Evolutionary conservation across 2,329 filamentous ascomycete genomes (phyloP).

Genomic region (Lasiodiplodia sp.): DNA sequence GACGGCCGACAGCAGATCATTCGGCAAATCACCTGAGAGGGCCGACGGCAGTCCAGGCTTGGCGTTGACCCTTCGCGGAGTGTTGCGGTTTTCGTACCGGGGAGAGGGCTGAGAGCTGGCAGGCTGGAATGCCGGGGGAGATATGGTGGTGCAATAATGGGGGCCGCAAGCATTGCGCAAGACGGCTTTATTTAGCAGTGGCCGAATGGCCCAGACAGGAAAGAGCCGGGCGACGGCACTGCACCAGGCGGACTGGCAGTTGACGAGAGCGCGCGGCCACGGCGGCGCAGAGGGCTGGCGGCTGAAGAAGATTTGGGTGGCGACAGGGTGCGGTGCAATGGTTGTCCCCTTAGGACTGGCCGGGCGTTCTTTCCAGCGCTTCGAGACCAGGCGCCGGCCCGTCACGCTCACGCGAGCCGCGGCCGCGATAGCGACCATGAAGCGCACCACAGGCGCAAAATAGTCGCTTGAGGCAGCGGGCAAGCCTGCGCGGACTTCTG

Average conservation of each 20-base stretch:
- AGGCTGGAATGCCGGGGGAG: slow-evolving; percentile 5
- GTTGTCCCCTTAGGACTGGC: slow-evolving; percentile 23
- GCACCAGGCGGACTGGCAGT: not conserved
- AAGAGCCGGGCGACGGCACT: not conserved
- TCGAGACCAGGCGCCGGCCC: not conserved
- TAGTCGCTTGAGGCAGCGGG: not conserved
- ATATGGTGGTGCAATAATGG: slow-evolving; percentile 10
- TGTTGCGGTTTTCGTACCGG: not conserved
- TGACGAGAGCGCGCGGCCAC: not conserved
- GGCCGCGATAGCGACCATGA: not conserved
- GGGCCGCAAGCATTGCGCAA: not conserved
- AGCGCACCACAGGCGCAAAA: not conserved
- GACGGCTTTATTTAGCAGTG: not conserved
- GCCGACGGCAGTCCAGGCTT: not conserved
- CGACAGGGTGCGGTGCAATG: slow-evolving; percentile 21
- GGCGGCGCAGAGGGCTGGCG: slow-evolving; percentile 7
- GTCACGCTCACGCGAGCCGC: not conserved
- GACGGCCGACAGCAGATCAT: not conserved
- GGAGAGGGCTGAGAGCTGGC: slow-evolving; percentile 1
- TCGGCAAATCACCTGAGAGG: slow-evolving; percentile 15
- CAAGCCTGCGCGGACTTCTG: not conserved
- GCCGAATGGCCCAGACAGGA: not conserved
- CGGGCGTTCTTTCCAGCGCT: slow-evolving; percentile 7
- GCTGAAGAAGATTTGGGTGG: slow-evolving; percentile 20
- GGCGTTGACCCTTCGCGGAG: not conserved